Evolutionary conservation across 148 eudicot species (phyloP).

Genomic region (Salicornia ramosissima): DNA sequence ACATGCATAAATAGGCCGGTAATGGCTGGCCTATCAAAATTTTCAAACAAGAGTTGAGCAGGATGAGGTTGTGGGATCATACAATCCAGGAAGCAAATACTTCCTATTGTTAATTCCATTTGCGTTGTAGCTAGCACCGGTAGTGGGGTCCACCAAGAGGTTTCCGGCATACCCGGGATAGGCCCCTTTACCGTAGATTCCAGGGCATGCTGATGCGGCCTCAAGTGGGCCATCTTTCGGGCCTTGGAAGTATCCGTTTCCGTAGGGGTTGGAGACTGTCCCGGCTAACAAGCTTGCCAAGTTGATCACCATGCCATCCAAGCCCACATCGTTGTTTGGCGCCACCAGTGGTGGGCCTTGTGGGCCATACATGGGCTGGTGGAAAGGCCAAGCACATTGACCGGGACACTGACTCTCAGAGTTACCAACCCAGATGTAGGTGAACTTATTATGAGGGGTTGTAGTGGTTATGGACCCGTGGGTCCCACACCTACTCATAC

Average conservation of each 20-base stretch:
- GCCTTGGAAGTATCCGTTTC: constrained; percentile 56
- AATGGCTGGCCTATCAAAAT: no score
- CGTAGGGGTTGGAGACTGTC: constrained; percentile 55
- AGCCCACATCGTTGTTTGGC: constrained; percentile 57
- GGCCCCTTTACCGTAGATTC: constrained; percentile 49
- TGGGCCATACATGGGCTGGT: constrained; percentile 61
- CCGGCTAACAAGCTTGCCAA: constrained; percentile 55
- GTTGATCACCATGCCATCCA: constrained; percentile 59
- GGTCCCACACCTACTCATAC: constrained; percentile 40
- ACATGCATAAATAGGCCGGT: no score
- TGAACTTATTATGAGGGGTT: constrained; percentile 8
- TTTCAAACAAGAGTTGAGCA: constrained; percentile 10
- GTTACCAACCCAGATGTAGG: constrained; percentile 57
- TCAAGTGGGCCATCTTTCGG: constrained; percentile 50
- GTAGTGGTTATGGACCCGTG: constrained; percentile 30
- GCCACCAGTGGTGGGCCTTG: constrained; percentile 50
- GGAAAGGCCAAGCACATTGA: constrained; percentile 64
- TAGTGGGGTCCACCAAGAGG: constrained; percentile 37
- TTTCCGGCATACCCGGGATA: constrained; percentile 57
- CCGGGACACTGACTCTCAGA: constrained; percentile 60
- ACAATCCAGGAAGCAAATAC: constrained; percentile 45
- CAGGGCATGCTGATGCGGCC: constrained; percentile 55
- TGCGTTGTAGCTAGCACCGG: constrained; percentile 53
- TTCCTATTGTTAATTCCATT: constrained; percentile 36
- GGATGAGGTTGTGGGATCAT: constrained; percentile 36